Evolutionary conservation across 2,329 filamentous ascomycete species (phyloP), one percentile per base, ranked within the genome.

Genomic region (Colletotrichum euphorbiae): DNA sequence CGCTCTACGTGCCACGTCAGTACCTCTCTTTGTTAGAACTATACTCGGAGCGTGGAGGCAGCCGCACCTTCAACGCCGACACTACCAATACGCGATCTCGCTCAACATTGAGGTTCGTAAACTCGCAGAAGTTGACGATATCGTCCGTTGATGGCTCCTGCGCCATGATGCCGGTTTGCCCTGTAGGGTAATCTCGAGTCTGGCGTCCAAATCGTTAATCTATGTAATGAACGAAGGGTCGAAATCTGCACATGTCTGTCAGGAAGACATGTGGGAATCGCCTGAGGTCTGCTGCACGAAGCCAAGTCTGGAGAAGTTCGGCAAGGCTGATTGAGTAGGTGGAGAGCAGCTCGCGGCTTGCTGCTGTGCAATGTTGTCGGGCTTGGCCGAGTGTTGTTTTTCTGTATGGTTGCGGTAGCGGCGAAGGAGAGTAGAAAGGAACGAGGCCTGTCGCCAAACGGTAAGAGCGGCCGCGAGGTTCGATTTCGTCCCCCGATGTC

Each of bases 81-180:
- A 78, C 75, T 33, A 82, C 77, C 70, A 84, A 74, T 45, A 71
- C 69, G 19, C 79, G 80, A 66, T 84, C 82, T n/a, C 76, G 71
- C 1, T 72, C 52, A 5, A 72, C 73, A 63, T 78, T 70, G 33
- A 83, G 77, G 40, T 74, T 72, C 6, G 79, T 76, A 71, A 84
- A 80, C 54, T 84, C 82, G 66, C 81, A 78, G 71, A 84, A 80
- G 42, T 76, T 73, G 62, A 65, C 72, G 70, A 84, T 77, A 43
- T 79, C 74, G 2, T 75, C 75, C 51, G 81, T 77, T 19, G 77
- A 75, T 31, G 79, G 78, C 31, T 80, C 80, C 45, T 67, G 43
- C 63, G 69, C 69, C 75, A 76, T 76, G 31, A 28, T 69, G 58
- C 50, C 15, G 74, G 73, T 4, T 73, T 38, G 21, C 52, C 54